phyloP scores from a whole-genome alignment of 306 rosid genomes.

The Amphicarpaea edgeworthii region DNA sequence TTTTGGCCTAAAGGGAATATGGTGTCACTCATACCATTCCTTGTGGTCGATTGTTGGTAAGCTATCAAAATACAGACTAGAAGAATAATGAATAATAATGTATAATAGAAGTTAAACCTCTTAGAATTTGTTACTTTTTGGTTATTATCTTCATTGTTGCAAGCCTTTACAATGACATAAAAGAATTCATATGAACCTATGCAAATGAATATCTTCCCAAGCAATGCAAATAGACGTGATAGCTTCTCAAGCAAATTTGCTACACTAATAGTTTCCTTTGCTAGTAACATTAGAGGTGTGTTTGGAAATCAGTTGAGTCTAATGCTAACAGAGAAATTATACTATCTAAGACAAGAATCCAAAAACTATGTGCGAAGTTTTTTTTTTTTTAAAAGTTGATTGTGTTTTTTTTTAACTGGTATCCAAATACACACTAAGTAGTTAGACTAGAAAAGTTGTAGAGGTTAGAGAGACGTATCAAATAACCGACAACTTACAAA shows the following conservation, averaged over 20 bases:
- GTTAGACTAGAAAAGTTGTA: neutral
- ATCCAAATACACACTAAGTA: too few species aligned
- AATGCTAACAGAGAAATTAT: too few species aligned
- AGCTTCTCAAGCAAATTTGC: neutral
- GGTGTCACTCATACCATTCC: slow-evolving; percentile 29
- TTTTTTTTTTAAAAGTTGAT: too few species aligned
- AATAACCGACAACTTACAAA: neutral
- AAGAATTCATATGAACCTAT: slow-evolving; percentile 1
- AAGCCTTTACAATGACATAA: neutral
- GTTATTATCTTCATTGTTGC: neutral
- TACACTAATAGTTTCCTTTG: neutral
- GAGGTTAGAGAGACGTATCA: neutral
- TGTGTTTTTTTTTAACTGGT: too few species aligned
- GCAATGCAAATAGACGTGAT: slow-evolving; percentile 15
- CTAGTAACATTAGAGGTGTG: too few species aligned
- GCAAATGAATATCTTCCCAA: neutral
- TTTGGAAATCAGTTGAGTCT: too few species aligned
- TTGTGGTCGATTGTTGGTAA: slow-evolving; percentile 36
- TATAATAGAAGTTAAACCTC: slow-evolving; percentile 41
- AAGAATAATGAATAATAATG: slow-evolving; percentile 49
- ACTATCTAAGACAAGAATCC: too few species aligned
- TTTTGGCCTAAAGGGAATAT: slow-evolving; percentile 33
- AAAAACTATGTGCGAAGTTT: too few species aligned
- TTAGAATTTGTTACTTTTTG: slow-evolving; percentile 17
- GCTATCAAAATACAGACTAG: slow-evolving; percentile 43